Evolutionary conservation across 768 basidiomycete genomes (phyloP), one percentile per base, ranked within the genome.

Genomic region (Mycena latifolia): DNA sequence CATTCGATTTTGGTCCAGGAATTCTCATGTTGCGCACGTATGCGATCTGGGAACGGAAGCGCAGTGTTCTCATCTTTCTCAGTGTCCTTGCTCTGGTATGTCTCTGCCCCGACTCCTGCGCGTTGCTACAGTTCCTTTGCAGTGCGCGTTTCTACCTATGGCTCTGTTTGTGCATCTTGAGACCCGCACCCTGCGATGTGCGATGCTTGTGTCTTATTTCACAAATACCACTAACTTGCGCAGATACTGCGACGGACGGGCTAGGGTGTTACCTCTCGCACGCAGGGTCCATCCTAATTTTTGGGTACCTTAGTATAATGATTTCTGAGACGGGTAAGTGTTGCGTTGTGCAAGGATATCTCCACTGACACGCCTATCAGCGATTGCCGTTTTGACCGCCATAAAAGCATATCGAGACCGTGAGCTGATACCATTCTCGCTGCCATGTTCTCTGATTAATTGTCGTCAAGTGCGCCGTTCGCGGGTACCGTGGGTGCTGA

Each of bases 11-110:
- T n/a, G n/a, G n/a, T n/a, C n/a, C 56, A 83, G 80, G 71, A 7
- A 80, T 83, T 31, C 74, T 84, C 12, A 76, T 81, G 69, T 64
- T 84, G 8, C 81, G 82, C 7, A 84, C 82, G 11, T 82, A 82
- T 58, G 83, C 82, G 5, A 77, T 84, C 25, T 84, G 80, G 81
- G 79, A 79, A 65, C 72, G 81, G 20, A 77, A 73, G 56, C 80
- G 77, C 11, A 53, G 72, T 12, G 74, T 83, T 8, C 66, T 79
- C 12, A 58, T 79, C 18, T 73, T 76, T 25, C 74, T 82, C 8
- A 76, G 69, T 25, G 35, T 73, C 22, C 72, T 79, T 20, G 69
- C 73, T 18, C 15, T 66, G 24, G 76, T 75, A 55, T 53, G 76
- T 61, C 8, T 47, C 28, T 20, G 52, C 8, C 47, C 31, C 12